These are phyloP conservation scores for Yamadazyma buinensis DNA, from an alignment of 1,139 yeast genomes.

Conservation along the genomic window DNA sequence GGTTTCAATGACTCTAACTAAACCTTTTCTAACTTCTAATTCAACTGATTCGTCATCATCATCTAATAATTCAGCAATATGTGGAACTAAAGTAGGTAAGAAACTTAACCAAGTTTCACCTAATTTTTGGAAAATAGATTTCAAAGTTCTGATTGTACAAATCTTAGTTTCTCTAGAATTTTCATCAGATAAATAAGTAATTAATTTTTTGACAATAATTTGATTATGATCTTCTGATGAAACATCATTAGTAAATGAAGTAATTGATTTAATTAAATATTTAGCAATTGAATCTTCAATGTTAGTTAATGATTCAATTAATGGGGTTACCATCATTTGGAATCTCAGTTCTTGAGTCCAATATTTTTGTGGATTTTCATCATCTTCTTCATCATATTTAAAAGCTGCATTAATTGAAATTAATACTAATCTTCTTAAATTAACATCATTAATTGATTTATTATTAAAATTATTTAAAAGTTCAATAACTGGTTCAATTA, in stretches of 20 bases:
- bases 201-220: slow-evolving; percentile 35
- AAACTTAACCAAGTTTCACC: slow-evolving; percentile 93
- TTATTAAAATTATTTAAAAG: slow-evolving; percentile 48
- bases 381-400: slow-evolving; percentile 86
- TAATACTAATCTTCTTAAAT: slow-evolving; percentile 67
- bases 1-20: slow-evolving; percentile 86
- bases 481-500: slow-evolving; percentile 66
- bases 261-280: slow-evolving; percentile 73
- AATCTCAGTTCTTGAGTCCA: slow-evolving; percentile 90
- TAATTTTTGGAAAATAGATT: slow-evolving; percentile 79
- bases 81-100: slow-evolving; percentile 92
- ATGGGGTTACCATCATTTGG: slow-evolving; percentile 59
- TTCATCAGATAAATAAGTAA: slow-evolving; percentile 35
- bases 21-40: slow-evolving; percentile 84
- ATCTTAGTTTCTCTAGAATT: slow-evolving; percentile 47
- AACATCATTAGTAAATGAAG: slow-evolving; percentile 68
- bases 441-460: slow-evolving; percentile 41
- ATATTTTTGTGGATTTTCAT: too few relatives aligned
- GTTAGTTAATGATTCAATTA: slow-evolving; percentile 61
- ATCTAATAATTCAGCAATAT: slow-evolving; percentile 90
- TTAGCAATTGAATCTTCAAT: slow-evolving; percentile 72
- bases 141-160: slow-evolving; percentile 80
- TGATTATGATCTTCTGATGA: slow-evolving; percentile 82
- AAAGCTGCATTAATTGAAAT: slow-evolving; percentile 75
- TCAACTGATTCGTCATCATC: slow-evolving; percentile 95